Evolutionary conservation across 208 protist genomes (phyloP).

Genomic region (Lotmaria passim): DNA sequence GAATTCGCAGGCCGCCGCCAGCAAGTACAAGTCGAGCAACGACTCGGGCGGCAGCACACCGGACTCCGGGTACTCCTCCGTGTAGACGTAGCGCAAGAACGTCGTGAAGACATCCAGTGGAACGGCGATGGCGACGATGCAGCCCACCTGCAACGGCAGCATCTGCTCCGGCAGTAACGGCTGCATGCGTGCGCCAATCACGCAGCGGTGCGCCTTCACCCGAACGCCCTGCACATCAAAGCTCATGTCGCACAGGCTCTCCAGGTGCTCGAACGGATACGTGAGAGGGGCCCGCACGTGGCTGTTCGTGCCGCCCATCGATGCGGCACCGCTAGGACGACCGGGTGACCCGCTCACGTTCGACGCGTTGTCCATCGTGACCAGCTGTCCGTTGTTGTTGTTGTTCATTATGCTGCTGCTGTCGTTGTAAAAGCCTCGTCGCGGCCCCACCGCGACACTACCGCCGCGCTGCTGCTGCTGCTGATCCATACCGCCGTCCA

Average conservation of each 20-base stretch:
- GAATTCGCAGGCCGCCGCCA: slow-evolving; percentile 81
- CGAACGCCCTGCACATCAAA: slow-evolving; percentile 87
- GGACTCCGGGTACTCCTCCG: slow-evolving; percentile 83
- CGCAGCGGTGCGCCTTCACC: slow-evolving; percentile 87
- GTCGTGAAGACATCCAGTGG: slow-evolving; percentile 80
- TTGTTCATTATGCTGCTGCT: slow-evolving; percentile 9
- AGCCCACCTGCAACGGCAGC: slow-evolving; percentile 79
- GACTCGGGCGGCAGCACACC: slow-evolving; percentile 75
- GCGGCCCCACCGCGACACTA: slow-evolving; percentile 20
- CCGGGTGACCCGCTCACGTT: slow-evolving; percentile 6
- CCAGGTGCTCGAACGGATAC: slow-evolving; percentile 88
- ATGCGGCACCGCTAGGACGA: not conserved
- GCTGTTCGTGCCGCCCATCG: slow-evolving; percentile 1
- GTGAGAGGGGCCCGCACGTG: slow-evolving; percentile 54
- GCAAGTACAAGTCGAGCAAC: slow-evolving; percentile 84
- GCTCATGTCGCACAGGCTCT: slow-evolving; percentile 82
- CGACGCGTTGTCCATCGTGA: slow-evolving; percentile 26
- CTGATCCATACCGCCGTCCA: slow-evolving; percentile 38
- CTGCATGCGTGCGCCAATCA: slow-evolving; percentile 84
- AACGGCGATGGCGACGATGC: slow-evolving; percentile 81
- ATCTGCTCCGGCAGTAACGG: slow-evolving; percentile 77
- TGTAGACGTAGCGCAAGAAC: slow-evolving; percentile 89
- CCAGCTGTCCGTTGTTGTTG: slow-evolving; percentile 20
- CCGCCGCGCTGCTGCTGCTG: slow-evolving; percentile 20
- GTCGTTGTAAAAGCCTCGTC: slow-evolving; percentile 26